Conservation (phyloP, 2,329 filamentous ascomycete genomes). For the Sporothrix brasiliensis region DNA sequence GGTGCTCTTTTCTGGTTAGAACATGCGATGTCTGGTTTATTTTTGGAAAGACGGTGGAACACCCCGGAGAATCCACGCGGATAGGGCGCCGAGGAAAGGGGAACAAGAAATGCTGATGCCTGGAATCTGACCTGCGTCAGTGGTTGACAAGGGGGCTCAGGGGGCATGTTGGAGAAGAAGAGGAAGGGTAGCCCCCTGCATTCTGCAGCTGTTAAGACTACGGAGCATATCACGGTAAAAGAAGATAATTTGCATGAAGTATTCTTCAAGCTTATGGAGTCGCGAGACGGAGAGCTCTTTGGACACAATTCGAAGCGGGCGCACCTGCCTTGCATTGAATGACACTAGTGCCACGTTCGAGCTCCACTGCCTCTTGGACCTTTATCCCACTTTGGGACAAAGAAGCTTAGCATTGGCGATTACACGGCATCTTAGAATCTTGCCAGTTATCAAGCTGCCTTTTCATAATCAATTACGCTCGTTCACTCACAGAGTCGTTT, state of each 20-base stretch:
- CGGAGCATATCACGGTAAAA: too few species aligned
- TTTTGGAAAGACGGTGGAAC: slow-evolving; percentile 12
- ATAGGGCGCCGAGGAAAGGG: background rate
- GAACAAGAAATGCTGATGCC: slow-evolving; percentile 20
- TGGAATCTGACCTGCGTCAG: slow-evolving; percentile 12
- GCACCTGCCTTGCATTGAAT: background rate
- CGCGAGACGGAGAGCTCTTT: background rate
- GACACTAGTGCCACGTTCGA: background rate
- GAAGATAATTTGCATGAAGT: too few species aligned
- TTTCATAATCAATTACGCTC: background rate
- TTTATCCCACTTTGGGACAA: background rate
- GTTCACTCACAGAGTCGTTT: background rate
- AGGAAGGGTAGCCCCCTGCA: too few species aligned
- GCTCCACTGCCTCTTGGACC: background rate
- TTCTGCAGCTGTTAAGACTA: background rate
- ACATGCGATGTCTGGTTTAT: background rate
- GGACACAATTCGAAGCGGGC: background rate
- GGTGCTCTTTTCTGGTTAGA: background rate
- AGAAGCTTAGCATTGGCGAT: slow-evolving; percentile 7
- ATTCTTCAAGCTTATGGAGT: background rate
- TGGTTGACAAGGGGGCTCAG: background rate
- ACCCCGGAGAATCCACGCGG: background rate
- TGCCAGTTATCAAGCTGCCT: background rate
- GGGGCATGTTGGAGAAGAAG: background rate
- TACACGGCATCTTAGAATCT: background rate